Percentiles rank a stretch among this genome's conserved stretches.
phyloP scores from a whole-genome alignment of 768 basidiomycete genomes.

The Cantharellus anzutake region DNA sequence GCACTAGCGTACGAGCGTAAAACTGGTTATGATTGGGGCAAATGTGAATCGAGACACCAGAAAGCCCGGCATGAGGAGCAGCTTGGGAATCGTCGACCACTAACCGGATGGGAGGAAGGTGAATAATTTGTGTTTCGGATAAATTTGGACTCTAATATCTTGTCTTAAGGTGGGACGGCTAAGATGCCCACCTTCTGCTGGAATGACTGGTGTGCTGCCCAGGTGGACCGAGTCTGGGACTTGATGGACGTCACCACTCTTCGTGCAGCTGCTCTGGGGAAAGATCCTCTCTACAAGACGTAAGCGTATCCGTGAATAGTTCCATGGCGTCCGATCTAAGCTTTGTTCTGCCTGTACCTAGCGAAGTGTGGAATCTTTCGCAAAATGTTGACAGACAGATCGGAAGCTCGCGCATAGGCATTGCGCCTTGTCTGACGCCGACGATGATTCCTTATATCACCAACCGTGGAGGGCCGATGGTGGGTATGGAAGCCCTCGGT shows the following conservation, averaged over 20 bases:
- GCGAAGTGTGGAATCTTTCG: conserved; percentile 87
- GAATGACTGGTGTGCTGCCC: conserved; percentile 84
- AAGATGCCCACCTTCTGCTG: conserved; percentile 79
- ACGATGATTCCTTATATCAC: conserved; percentile 95
- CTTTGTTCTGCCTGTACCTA: conserved; percentile 15
- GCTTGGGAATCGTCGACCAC: conserved; percentile 63
- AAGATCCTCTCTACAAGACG: conserved; percentile 83
- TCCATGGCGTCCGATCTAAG: background rate
- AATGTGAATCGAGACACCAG: conserved; percentile 85
- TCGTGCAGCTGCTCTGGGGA: conserved; percentile 57
- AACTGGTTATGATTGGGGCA: conserved; percentile 66
- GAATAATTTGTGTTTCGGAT: conserved; percentile 11
- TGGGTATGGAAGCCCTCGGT: conserved; percentile 78
- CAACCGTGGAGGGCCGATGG: conserved; percentile 89
- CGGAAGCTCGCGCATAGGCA: conserved; percentile 60
- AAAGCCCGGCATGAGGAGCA: conserved; percentile 68
- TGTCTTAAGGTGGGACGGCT: conserved; percentile 46
- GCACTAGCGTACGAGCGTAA: conserved; percentile 43
- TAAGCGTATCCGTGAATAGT: conserved; percentile 21
- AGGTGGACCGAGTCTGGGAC: conserved; percentile 92
- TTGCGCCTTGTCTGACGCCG: conserved; percentile 85
- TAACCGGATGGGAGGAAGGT: conserved; percentile 92
- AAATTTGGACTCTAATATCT: background rate
- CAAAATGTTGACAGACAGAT: conserved; percentile 92
- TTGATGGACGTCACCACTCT: conserved; percentile 82